Evolutionary conservation across 208 protist species (phyloP), one percentile per base, ranked within the genome.

Genomic region (Crithidia acanthocephali): DNA sequence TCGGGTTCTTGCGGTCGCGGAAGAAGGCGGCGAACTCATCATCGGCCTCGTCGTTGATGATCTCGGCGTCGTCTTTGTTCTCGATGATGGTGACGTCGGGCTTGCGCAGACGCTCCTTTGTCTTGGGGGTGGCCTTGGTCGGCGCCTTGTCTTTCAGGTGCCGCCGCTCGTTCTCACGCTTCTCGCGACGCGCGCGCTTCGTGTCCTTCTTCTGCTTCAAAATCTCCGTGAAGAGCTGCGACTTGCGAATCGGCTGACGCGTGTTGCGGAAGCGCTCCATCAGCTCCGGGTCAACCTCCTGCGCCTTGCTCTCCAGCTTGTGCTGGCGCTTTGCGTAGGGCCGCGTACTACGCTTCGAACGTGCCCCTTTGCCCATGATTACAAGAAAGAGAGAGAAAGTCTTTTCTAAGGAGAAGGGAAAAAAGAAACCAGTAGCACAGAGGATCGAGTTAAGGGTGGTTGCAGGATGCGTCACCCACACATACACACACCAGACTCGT

Each of bases 21-120:
- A 93, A 97, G 76, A 88, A 97, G 13, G 74, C 70, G 23, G 92
- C 79, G 73, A 97, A 97, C 81, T 97, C 92, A 61, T 97, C 92
- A 75, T 97, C 92, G 0, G 87, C 92, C 76, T 97, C 92, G 70
- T 97, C 92, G 32, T 82, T 77, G 44, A 95, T 23, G 66, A 97
- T 93, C 57, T 97, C 89, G 0, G 72, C 65, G 59, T 97, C 92
- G 53, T 93, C 74, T 33, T 77, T 78, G 76, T 88, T 56, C 44
- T 92, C 88, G 15, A 96, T 72, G 42, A 97, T 78, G 23, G 92
- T 94, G 16, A 91, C 83, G 56, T 97, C 92, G 5, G 77, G 56
- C 22, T 61, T 73, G n/a, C 92, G 89, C 50, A 92, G 65, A 11
- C 92, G 89, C 68, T 97, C 92, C 81, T 97, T 94, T 50, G 92